Conservation (phyloP, 1,284 basidiomycete species). For the Cryptococcus sp. region DNA sequence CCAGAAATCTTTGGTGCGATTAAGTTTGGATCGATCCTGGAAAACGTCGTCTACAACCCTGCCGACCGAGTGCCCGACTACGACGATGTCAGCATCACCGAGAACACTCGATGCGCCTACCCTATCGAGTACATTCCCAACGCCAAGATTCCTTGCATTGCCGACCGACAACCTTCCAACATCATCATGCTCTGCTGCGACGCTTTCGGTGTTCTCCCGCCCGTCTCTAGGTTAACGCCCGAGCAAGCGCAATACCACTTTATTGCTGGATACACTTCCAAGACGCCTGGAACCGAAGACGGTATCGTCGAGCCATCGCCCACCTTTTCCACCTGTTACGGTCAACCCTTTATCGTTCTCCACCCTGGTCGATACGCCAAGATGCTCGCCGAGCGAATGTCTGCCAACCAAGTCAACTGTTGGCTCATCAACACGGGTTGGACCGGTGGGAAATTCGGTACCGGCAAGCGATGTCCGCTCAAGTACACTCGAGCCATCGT, state of each 20-base stretch:
- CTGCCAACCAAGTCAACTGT: conserved; percentile 83
- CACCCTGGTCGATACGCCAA: conserved; percentile 91
- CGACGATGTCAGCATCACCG: conserved; percentile 92
- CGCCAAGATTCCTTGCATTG: conserved; percentile 84
- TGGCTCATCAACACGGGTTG: conserved; percentile 99
- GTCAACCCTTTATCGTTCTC: conserved; percentile 96
- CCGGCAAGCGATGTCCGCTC: conserved; percentile 86
- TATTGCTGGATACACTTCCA: conserved; percentile 90
- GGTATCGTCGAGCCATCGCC: conserved; percentile 97
- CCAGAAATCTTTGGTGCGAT: conserved; percentile 97
- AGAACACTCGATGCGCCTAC: conserved; percentile 98
- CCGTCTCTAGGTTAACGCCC: conserved; percentile 85
- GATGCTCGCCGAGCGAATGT: conserved; percentile 96
- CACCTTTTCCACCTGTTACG: conserved; percentile 99
- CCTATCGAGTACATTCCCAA: conserved; percentile 96
- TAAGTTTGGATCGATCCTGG: conserved; percentile 90
- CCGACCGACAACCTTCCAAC: conserved; percentile 72
- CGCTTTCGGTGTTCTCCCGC: conserved; percentile 95
- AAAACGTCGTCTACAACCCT: conserved; percentile 99
- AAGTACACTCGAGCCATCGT: conserved; percentile 94
- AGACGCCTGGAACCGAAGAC: conserved; percentile 88
- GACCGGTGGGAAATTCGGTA: conserved; percentile 91
- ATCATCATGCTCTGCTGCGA: conserved; percentile 99
- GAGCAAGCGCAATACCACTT: conserved; percentile 98
- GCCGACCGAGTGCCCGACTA: conserved; percentile 81